Evolutionary conservation across 2,329 filamentous ascomycete species (phyloP).

Genomic region (Colletotrichum zoysiae): DNA sequence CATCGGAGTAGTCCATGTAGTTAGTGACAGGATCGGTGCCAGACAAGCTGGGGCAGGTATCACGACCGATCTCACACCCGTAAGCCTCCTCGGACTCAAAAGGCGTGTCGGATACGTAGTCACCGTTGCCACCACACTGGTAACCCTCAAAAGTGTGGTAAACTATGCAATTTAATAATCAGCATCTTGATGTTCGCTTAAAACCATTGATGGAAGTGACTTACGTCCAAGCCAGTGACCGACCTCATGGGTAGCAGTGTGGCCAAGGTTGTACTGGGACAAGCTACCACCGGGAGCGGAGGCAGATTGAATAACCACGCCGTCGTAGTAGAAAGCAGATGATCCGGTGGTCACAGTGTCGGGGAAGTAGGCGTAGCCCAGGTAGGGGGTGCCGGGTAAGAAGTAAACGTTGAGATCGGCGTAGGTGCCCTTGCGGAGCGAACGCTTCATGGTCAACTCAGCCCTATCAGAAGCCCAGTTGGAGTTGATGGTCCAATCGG

Average conservation of each 20-base stretch:
- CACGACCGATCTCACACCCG: constrained; percentile 53
- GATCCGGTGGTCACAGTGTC: constrained; percentile 44
- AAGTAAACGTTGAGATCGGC: constrained; percentile 62
- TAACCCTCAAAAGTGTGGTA: constrained; percentile 61
- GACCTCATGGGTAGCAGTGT: constrained; percentile 57
- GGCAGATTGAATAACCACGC: constrained; percentile 54
- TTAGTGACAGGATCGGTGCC: constrained; percentile 55
- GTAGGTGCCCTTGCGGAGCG: constrained; percentile 58
- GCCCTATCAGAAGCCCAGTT: constrained; percentile 58
- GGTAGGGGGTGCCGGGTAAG: constrained; percentile 52
- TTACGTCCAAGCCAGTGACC: constrained; percentile 61
- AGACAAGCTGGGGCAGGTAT: constrained; percentile 51
- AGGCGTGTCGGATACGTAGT: constrained; percentile 57
- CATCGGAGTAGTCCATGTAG: constrained; percentile 58
- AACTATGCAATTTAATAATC: constrained; percentile 43
- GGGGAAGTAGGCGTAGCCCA: constrained; percentile 64
- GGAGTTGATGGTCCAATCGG: constrained; percentile 60
- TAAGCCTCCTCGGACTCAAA: constrained; percentile 49
- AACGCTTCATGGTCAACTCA: constrained; percentile 59
- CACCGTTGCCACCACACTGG: constrained; percentile 53
- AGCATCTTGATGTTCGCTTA: not conserved
- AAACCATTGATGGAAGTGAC: not conserved
- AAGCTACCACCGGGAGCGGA: constrained; percentile 54
- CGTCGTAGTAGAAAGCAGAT: constrained; percentile 53
- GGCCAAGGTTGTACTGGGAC: constrained; percentile 51